A percentile compares a stretch with the other conserved stretches of the same genome.
These are phyloP conservation scores for Globisporangium middletonii DNA, from an alignment of 352 stramenopile species.

Conservation along the genomic window DNA sequence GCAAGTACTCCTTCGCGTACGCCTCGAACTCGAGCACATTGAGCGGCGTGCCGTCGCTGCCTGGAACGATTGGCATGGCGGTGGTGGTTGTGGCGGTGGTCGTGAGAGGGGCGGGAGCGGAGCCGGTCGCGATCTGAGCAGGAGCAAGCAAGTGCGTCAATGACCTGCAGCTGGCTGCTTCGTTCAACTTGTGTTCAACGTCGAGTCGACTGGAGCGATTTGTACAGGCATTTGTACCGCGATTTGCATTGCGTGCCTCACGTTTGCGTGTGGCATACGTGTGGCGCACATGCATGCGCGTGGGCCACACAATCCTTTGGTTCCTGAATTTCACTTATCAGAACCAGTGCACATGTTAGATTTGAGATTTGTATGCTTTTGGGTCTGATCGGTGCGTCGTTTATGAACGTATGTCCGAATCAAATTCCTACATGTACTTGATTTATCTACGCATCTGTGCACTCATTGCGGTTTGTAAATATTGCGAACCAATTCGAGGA, in stretches of 20 bases:
- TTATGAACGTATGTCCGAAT: too few species aligned
- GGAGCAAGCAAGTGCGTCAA: background rate
- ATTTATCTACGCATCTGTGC: background rate
- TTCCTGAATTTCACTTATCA: too few species aligned
- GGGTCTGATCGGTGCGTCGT: too few species aligned
- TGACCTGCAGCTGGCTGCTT: background rate
- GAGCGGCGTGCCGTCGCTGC: conserved; percentile 67
- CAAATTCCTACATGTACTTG: background rate
- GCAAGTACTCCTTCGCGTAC: conserved; percentile 84
- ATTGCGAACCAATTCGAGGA: background rate
- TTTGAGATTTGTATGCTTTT: too few species aligned
- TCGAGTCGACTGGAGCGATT: background rate
- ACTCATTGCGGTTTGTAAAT: background rate
- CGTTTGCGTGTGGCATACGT: too few species aligned
- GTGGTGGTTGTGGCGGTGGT: background rate
- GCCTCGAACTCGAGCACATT: conserved; percentile 90
- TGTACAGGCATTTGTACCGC: background rate
- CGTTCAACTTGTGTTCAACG: background rate
- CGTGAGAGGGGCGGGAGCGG: background rate
- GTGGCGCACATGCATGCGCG: too few species aligned
- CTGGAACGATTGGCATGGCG: conserved; percentile 57
- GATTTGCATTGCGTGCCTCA: too few species aligned
- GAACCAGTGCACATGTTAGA: too few species aligned
- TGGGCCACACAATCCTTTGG: too few species aligned
- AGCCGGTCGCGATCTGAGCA: background rate